A percentile compares a stretch with the other conserved stretches of the same genome.
These are phyloP conservation scores for Phytophthora quininea DNA, from an alignment of 352 stramenopile species.

Conservation along the genomic window DNA sequence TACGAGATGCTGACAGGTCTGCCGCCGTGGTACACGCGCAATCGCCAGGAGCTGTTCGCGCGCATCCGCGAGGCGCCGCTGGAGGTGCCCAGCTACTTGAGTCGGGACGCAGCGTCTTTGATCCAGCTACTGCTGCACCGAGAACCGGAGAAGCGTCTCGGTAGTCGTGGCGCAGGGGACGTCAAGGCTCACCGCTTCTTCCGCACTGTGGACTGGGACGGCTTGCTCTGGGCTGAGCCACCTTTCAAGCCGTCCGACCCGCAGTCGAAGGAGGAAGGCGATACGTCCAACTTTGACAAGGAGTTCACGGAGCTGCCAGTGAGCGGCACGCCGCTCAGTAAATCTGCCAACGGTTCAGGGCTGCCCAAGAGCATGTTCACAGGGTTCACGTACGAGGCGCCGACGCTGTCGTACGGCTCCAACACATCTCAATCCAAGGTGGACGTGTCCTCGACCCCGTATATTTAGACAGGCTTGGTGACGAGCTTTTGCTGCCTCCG, in stretches of 20 bases:
- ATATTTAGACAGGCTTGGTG: constrained; percentile 72
- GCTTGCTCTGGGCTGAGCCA: constrained; percentile 83
- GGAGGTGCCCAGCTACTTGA: constrained; percentile 84
- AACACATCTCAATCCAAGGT: constrained; percentile 90
- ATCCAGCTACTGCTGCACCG: constrained; percentile 83
- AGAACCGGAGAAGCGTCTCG: constrained; percentile 85
- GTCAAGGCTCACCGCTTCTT: constrained; percentile 92
- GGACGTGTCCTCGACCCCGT: constrained; percentile 80
- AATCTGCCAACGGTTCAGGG: constrained; percentile 57
- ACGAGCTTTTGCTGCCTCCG: constrained; percentile 12
- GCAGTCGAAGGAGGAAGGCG: constrained; percentile 84
- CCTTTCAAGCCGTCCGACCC: constrained; percentile 86
- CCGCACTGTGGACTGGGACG: constrained; percentile 83
- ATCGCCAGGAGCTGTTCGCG: constrained; percentile 82
- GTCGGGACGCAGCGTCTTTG: constrained; percentile 71
- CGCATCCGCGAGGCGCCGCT: constrained; percentile 80
- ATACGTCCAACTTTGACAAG: constrained; percentile 91
- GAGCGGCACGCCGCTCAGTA: constrained; percentile 79
- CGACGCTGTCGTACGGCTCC: constrained; percentile 82
- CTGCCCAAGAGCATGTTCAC: constrained; percentile 86
- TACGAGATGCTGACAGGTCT: constrained; percentile 91
- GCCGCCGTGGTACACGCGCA: constrained; percentile 87
- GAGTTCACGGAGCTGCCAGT: constrained; percentile 91
- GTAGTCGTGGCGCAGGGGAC: constrained; percentile 74
- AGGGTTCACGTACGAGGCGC: constrained; percentile 88